Conservation (phyloP, 129 eudicot genomes). For the Deinandra increscens region DNA sequence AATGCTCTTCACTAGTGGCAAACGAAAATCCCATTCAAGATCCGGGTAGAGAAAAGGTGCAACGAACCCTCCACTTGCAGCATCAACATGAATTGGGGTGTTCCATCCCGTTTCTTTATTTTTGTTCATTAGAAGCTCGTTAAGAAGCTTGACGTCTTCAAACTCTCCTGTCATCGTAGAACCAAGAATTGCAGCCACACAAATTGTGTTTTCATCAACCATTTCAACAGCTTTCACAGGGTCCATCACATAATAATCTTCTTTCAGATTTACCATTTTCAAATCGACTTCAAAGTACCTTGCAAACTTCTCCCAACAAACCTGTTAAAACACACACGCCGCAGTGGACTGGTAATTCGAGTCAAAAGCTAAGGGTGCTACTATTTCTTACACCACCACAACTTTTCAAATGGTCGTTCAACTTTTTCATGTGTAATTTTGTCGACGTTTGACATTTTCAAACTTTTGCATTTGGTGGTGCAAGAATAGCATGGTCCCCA, state of each 20-base stretch:
- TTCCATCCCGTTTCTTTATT: conserved; percentile 72
- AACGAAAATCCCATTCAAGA: conserved; percentile 76
- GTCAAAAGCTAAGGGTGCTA: too few species aligned
- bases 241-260: conserved; percentile 75
- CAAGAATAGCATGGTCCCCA: too few species aligned
- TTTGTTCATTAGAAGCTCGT: conserved; percentile 48
- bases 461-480: too few species aligned
- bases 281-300: conserved; percentile 80
- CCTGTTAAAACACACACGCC: conserved; percentile 14
- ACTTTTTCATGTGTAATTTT: too few species aligned
- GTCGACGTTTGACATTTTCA: too few species aligned
- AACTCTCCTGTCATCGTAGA: conserved; percentile 82
- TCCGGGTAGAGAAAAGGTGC: conserved; percentile 77
- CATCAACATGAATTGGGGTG: conserved; percentile 84
- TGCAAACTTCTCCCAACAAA: conserved; percentile 84
- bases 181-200: conserved; percentile 74
- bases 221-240: conserved; percentile 66
- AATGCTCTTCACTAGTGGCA: conserved; percentile 75
- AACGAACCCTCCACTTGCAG: conserved; percentile 86
- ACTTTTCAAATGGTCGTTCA: too few species aligned
- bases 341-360: too few species aligned
- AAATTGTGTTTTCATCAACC: conserved; percentile 85
- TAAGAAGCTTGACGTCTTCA: conserved; percentile 78
- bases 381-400: too few species aligned
- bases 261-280: conserved; percentile 62